A percentile compares a stretch with the other conserved stretches of the same genome.
phyloP scores from a whole-genome alignment of 257 asterid species.

The Lycium barbarum region DNA sequence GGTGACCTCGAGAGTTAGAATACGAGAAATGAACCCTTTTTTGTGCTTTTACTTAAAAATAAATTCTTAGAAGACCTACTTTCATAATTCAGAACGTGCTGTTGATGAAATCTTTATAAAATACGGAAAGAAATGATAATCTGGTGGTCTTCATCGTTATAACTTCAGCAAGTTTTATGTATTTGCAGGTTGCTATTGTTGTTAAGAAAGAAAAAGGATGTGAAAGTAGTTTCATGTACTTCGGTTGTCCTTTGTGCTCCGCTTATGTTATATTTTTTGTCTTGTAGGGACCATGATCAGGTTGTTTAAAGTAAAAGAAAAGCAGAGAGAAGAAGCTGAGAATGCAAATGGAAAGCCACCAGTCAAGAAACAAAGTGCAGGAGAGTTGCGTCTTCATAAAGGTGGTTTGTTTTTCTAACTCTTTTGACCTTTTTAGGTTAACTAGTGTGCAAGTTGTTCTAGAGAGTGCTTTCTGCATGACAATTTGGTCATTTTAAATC shows the following conservation, averaged over 20 bases:
- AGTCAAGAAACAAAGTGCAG: slow-evolving; percentile 89
- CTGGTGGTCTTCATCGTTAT: background rate
- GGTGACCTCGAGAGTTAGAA: background rate
- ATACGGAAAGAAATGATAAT: background rate
- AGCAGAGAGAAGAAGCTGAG: slow-evolving; percentile 88
- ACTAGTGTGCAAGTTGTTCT: background rate
- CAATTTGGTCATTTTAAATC: slow-evolving; percentile 25
- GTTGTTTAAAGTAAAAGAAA: slow-evolving; percentile 90
- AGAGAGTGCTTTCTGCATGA: background rate
- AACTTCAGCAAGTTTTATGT: background rate
- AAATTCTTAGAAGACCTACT: background rate
- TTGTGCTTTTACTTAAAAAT: background rate
- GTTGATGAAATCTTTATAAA: background rate
- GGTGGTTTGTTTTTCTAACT: slow-evolving; percentile 30
- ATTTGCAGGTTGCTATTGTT: background rate
- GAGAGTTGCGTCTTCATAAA: slow-evolving; percentile 86
- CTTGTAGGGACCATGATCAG: slow-evolving; percentile 76
- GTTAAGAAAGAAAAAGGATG: background rate
- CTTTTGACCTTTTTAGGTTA: background rate
- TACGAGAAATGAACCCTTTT: background rate
- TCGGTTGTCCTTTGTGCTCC: background rate
- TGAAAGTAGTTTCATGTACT: background rate
- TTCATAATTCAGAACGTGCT: background rate
- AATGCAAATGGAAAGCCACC: slow-evolving; percentile 84
- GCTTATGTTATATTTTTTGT: background rate